phyloP scores from a whole-genome alignment of 2,329 filamentous ascomycete genomes.

The Sclerotinia sclerotiorum region DNA sequence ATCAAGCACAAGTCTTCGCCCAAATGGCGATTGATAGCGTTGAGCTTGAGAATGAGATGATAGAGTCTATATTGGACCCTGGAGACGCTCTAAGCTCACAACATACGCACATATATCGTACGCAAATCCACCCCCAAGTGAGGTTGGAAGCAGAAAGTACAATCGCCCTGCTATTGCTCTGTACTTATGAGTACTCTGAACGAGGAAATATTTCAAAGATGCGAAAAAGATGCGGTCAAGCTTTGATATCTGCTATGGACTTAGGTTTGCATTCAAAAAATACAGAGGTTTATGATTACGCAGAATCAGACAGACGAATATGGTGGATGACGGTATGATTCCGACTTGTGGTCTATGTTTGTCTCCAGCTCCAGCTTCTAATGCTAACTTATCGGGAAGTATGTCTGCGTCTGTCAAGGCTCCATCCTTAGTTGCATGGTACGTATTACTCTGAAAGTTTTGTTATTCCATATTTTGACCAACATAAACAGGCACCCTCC shows the following conservation, averaged over 20 bases:
- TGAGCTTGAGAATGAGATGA: conserved; percentile 50
- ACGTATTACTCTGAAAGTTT: conserved; percentile 28
- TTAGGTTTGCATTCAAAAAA: conserved; percentile 46
- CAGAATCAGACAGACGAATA: conserved; percentile 48
- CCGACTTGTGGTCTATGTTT: not conserved
- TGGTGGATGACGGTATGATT: conserved; percentile 55
- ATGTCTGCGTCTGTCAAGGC: conserved; percentile 51
- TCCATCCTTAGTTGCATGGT: conserved; percentile 53
- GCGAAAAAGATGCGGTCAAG: conserved; percentile 49
- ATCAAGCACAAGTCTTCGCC: conserved; percentile 51
- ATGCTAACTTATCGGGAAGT: conserved; percentile 38
- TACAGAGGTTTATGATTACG: conserved; percentile 44
- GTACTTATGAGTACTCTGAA: conserved; percentile 54
- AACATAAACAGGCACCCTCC: conserved; percentile 43
- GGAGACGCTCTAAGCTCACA: conserved; percentile 45
- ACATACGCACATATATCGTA: conserved; percentile 36
- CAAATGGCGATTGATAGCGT: conserved; percentile 50
- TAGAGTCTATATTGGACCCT: conserved; percentile 48
- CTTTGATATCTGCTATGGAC: conserved; percentile 49
- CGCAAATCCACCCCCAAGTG: conserved; percentile 46
- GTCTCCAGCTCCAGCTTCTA: not conserved
- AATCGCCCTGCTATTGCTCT: conserved; percentile 50
- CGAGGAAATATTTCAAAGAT: conserved; percentile 55
- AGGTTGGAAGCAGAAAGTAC: conserved; percentile 50
- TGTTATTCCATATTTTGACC: conserved; percentile 3